A percentile compares a stretch with the other conserved stretches of the same genome.
Conservation (phyloP, 805 yeast species). For the Isabelozyma rhagii region DNA sequence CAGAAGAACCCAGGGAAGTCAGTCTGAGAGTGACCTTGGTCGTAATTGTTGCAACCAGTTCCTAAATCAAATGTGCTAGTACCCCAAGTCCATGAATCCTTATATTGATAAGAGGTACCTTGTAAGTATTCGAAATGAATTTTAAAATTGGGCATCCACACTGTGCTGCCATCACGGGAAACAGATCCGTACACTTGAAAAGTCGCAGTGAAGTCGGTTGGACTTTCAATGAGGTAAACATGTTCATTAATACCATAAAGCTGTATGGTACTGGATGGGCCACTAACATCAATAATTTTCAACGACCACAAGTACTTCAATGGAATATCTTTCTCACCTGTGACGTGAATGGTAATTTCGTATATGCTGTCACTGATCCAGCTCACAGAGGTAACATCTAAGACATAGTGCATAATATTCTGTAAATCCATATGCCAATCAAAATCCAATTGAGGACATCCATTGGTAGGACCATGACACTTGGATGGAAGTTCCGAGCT, state of each 20-base stretch:
- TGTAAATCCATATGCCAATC: not conserved
- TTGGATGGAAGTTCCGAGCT: too few relatives aligned
- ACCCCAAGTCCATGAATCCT: too few relatives aligned
- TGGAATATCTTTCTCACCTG: not conserved
- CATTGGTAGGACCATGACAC: too few relatives aligned
- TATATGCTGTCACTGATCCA: not conserved
- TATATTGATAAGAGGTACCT: too few relatives aligned
- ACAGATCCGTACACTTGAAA: not conserved
- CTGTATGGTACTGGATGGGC: not conserved
- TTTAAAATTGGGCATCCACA: too few relatives aligned
- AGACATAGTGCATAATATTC: not conserved
- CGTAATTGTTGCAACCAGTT: too few relatives aligned
- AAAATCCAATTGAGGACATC: not conserved
- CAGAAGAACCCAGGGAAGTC: too few relatives aligned
- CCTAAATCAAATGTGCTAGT: too few relatives aligned
- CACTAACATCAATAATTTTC: not conserved
- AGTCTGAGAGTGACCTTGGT: too few relatives aligned
- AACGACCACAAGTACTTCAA: not conserved
- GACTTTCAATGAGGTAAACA: not conserved
- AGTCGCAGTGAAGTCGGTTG: not conserved
- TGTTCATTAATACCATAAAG: not conserved
- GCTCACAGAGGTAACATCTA: not conserved
- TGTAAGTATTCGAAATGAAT: too few relatives aligned
- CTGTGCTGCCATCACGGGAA: not conserved
- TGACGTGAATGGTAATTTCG: not conserved